Evolutionary conservation across 495 filamentous ascomycete species (phyloP).

Genomic region (Talaromyces proteolyticus): DNA sequence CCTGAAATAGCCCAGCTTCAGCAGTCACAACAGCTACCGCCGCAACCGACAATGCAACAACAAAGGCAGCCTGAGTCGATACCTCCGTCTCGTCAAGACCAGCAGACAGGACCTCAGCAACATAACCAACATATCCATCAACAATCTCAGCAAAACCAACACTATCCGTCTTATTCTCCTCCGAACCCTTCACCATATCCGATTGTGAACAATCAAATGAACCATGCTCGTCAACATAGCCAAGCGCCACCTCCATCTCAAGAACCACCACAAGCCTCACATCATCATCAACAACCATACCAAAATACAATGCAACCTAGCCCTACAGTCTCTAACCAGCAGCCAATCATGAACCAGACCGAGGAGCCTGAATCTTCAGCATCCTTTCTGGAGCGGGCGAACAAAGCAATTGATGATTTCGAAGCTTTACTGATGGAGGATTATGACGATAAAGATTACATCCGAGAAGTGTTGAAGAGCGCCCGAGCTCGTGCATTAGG

Average conservation of each 20-base stretch:
- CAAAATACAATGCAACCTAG: background rate
- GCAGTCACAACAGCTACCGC: slow-evolving; percentile 22
- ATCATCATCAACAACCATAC: slow-evolving; percentile 10
- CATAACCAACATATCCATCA: slow-evolving; percentile 6
- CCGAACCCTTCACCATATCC: slow-evolving; percentile 10
- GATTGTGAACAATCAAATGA: slow-evolving; percentile 15
- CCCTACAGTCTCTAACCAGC: background rate
- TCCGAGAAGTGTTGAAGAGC: slow-evolving; percentile 43
- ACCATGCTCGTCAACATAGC: slow-evolving; percentile 18
- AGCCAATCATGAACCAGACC: slow-evolving; percentile 15
- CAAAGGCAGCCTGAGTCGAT: background rate
- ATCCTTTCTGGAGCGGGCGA: slow-evolving; percentile 41
- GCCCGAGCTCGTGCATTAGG: slow-evolving; percentile 40
- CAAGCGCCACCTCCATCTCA: slow-evolving; percentile 22
- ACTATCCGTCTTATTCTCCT: slow-evolving; percentile 10
- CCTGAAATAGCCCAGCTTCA: slow-evolving; percentile 22
- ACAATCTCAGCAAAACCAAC: slow-evolving; percentile 14
- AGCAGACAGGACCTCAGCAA: slow-evolving; percentile 13
- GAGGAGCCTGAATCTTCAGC: slow-evolving; percentile 32
- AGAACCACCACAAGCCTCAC: slow-evolving; percentile 22
- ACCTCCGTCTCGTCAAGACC: slow-evolving; percentile 11
- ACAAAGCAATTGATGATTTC: slow-evolving; percentile 46
- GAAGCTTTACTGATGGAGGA: slow-evolving; percentile 43
- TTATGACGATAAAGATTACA: slow-evolving; percentile 46
- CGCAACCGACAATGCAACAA: slow-evolving; percentile 16